Evolutionary conservation across 768 basidiomycete genomes (phyloP).

Genomic region (Lactarius deliciosus): DNA sequence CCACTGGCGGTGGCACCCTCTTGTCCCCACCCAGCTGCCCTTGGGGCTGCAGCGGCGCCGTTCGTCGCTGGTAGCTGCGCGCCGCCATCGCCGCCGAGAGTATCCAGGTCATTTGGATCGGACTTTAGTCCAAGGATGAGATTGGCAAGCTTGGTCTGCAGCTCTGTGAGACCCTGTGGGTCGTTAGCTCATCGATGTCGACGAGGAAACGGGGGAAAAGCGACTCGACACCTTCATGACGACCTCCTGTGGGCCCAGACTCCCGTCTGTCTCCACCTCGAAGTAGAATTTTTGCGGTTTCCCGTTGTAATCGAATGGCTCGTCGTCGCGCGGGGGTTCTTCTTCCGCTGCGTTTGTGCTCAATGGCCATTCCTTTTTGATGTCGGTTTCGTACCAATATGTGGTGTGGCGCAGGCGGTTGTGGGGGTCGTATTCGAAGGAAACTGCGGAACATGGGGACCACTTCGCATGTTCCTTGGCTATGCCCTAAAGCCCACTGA

Average conservation of each 20-base stretch:
- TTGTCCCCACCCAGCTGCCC: constrained; percentile 24
- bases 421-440: constrained; percentile 97
- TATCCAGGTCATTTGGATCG: constrained; percentile 46
- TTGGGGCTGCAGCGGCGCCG: constrained; percentile 20
- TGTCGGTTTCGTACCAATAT: constrained; percentile 88
- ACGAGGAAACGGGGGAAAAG: constrained; percentile 5
- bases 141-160: constrained; percentile 79
- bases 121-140: constrained; percentile 71
- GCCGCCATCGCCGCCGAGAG: constrained; percentile 41
- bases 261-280: constrained; percentile 93
- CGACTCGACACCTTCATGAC: constrained; percentile 65
- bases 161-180: constrained; percentile 67
- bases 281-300: constrained; percentile 91
- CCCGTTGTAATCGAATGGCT: constrained; percentile 84
- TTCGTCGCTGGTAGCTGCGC: constrained; percentile 18
- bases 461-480: constrained; percentile 99
- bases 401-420: constrained; percentile 96
- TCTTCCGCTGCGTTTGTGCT: constrained; percentile 85
- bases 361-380: constrained; percentile 87
- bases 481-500: constrained; percentile 63
- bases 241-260: constrained; percentile 83
- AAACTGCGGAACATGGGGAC: constrained; percentile 93
- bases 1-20: constrained; percentile 8
- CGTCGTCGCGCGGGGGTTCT: constrained; percentile 74
- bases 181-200: not conserved